These are phyloP conservation scores for Cryptococcus wingfieldii DNA, from an alignment of 1,284 basidiomycete genomes.

Conservation along the genomic window DNA sequence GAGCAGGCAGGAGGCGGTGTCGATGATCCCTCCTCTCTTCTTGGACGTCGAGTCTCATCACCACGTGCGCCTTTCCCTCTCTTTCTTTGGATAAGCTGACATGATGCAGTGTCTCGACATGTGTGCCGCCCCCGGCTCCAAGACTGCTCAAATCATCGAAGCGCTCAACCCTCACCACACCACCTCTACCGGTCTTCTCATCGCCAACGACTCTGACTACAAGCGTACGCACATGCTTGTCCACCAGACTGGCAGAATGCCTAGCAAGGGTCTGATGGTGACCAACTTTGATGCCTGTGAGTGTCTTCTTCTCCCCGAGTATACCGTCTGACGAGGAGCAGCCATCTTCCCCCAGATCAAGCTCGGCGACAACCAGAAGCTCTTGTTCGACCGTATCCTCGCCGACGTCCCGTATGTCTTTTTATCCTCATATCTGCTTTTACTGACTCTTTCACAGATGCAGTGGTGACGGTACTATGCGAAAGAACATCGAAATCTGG, in stretches of 20 bases:
- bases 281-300: constrained; percentile 87
- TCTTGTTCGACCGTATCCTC: constrained; percentile 88
- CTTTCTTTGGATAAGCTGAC: background rate
- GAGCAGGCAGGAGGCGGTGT: constrained; percentile 94
- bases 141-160: constrained; percentile 54
- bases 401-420: constrained; percentile 80
- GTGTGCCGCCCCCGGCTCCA: constrained; percentile 99
- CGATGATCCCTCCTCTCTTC: constrained; percentile 95
- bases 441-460: constrained; percentile 45
- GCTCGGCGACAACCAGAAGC: constrained; percentile 45
- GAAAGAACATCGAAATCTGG: constrained; percentile 97
- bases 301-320: constrained; percentile 3
- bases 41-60: constrained; percentile 92
- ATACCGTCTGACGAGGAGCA: constrained; percentile 2
- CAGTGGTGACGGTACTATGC: constrained; percentile 91
- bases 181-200: constrained; percentile 43
- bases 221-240: constrained; percentile 96
- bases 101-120: constrained; percentile 77
- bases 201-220: constrained; percentile 60
- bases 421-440: constrained; percentile 5
- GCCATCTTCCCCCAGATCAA: constrained; percentile 74
- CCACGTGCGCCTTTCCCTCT: constrained; percentile 52
- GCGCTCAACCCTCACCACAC: constrained; percentile 48
- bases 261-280: constrained; percentile 86
- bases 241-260: constrained; percentile 92